phyloP scores from a whole-genome alignment of 495 filamentous ascomycete genomes.

The Zalerion maritima region DNA sequence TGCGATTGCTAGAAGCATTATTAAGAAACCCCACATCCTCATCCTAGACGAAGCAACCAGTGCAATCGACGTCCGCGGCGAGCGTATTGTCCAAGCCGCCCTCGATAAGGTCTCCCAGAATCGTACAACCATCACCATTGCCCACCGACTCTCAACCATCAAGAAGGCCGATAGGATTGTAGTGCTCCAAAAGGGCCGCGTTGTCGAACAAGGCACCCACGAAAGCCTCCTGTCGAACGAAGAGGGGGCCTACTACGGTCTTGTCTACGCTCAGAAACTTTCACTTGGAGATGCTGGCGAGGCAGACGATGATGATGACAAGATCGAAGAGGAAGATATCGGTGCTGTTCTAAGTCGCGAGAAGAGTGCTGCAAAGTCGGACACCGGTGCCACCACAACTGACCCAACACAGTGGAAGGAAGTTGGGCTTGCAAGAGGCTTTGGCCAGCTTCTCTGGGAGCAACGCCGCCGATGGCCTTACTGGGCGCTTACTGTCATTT shows the following conservation, averaged over 20 bases:
- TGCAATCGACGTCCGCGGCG: conserved; percentile 58
- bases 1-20: conserved; percentile 53
- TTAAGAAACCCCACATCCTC: conserved; percentile 63
- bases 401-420: conserved; percentile 16
- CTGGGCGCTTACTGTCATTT: conserved; percentile 21
- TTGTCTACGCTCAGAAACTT: conserved; percentile 40
- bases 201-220: conserved; percentile 57
- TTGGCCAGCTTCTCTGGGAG: conserved; percentile 33
- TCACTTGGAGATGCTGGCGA: conserved; percentile 15
- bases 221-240: conserved; percentile 41
- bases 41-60: conserved; percentile 79
- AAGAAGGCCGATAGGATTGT: conserved; percentile 57
- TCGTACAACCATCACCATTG: conserved; percentile 69
- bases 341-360: conserved; percentile 24
- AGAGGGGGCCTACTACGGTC: conserved; percentile 36
- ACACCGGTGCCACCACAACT: conserved; percentile 10
- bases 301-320: conserved; percentile 12
- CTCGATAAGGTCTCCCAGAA: conserved; percentile 51
- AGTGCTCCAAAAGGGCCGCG: conserved; percentile 43
- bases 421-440: conserved; percentile 24
- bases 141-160: conserved; percentile 58
- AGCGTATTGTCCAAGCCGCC: conserved; percentile 52
- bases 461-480: conserved; percentile 22
- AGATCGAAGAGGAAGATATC: conserved; percentile 23
- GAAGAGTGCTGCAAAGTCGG: conserved; percentile 29